Conservation (phyloP, 495 filamentous ascomycete genomes). For the Penicillium canariense region DNA sequence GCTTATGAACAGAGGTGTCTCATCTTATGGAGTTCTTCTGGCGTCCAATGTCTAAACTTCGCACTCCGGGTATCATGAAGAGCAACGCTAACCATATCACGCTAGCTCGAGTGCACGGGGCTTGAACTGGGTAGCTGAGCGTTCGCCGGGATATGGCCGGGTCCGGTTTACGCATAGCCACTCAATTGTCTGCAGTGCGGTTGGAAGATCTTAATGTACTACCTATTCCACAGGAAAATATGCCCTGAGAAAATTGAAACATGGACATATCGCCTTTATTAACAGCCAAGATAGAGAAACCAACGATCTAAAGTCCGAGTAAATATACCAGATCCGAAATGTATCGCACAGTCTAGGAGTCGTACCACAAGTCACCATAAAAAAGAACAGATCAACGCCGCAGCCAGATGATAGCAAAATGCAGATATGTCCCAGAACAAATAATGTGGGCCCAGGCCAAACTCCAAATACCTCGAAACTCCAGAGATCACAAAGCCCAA, state of each 20-base stretch:
- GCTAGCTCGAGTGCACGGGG: no score
- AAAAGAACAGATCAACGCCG: background rate
- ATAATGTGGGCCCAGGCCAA: background rate
- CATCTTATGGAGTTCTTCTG: no score
- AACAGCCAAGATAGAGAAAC: background rate
- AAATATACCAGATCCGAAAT: background rate
- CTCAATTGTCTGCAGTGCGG: no score
- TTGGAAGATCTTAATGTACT: no score
- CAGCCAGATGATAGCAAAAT: background rate
- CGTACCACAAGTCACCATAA: background rate
- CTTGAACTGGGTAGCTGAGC: background rate
- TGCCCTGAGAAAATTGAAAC: background rate
- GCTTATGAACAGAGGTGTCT: no score
- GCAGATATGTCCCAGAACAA: background rate
- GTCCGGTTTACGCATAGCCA: no score
- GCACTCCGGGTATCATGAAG: no score
- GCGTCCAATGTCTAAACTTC: no score
- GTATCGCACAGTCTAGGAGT: slow-evolving; percentile 1
- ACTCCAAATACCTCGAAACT: background rate
- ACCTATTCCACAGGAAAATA: background rate
- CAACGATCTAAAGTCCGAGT: background rate
- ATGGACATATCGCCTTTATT: background rate
- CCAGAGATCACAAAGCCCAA: background rate
- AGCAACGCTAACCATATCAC: background rate
- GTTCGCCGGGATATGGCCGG: no score